Percentiles rank a stretch among this genome's conserved stretches.
Conservation (phyloP, 1,139 yeast genomes). For the Nakaseomyces glabratus region DNA sequence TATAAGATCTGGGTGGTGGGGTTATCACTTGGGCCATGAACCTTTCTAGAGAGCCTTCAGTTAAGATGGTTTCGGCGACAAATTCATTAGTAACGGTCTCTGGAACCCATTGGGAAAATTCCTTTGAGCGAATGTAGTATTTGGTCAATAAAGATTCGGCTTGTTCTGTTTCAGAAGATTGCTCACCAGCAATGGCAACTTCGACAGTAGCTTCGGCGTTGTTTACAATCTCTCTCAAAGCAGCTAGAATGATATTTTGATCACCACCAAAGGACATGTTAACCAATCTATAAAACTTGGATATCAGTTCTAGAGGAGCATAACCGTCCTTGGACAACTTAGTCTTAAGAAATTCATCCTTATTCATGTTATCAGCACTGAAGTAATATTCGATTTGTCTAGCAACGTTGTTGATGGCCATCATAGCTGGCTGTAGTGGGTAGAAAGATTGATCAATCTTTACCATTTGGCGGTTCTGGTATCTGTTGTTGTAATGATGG, state of each 20-base stretch:
- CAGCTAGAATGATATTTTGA: slow-evolving; percentile 27
- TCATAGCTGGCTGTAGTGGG: slow-evolving; percentile 21
- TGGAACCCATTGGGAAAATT: slow-evolving; percentile 22
- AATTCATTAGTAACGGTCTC: slow-evolving; percentile 14
- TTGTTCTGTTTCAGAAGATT: slow-evolving; percentile 9
- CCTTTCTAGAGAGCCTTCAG: slow-evolving; percentile 21
- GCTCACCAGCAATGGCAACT: slow-evolving; percentile 15
- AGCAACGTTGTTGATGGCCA: slow-evolving; percentile 33
- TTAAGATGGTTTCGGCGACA: slow-evolving; percentile 22
- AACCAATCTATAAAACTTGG: slow-evolving; percentile 29
- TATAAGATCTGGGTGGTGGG: neutral
- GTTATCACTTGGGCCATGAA: slow-evolving; percentile 12
- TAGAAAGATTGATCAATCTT: slow-evolving; percentile 13
- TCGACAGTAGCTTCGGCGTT: slow-evolving; percentile 28
- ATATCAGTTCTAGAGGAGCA: slow-evolving; percentile 26
- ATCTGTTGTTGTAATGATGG: slow-evolving; percentile 11
- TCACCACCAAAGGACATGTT: slow-evolving; percentile 32
- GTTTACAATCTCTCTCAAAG: slow-evolving; percentile 29
- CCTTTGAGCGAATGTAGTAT: slow-evolving; percentile 26
- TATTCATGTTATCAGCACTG: slow-evolving; percentile 64
- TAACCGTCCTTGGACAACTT: slow-evolving; percentile 29
- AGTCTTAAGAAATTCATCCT: slow-evolving; percentile 27
- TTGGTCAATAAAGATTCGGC: slow-evolving; percentile 15
- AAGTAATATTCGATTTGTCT: slow-evolving; percentile 84
- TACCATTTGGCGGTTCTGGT: slow-evolving; percentile 13